Base-by-base conservation (phyloP, 1,139 yeast species). In the Yamadazyma siamensis region DNA sequence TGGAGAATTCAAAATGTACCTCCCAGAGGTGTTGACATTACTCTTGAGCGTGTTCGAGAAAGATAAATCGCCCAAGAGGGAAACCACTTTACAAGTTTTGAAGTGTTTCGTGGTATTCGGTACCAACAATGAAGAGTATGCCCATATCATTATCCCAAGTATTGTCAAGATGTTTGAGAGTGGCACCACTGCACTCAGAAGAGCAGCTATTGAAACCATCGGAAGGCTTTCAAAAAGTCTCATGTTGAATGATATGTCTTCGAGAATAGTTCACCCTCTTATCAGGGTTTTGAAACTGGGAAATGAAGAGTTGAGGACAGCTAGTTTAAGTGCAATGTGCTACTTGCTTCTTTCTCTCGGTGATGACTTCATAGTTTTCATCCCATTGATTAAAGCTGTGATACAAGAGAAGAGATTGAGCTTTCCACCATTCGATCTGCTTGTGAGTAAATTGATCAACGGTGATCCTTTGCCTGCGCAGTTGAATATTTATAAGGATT, bases 31-130 rank as follows among this genome's bases (percentile, higher is more conserved):
- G 2, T 65, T 91, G 32, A 87, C 94, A 0, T 61, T 86, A 29
- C 67, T 91, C 51, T 62, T 91, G 29, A 80, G 81, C 29, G 85
- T 87, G 3, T 66, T 91, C 36, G 95, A 86, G 33, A 79, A 77
- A 34, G 97, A 89, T 43, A 77, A 73, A 39, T 72, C 87, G 0
- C 68, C 73, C 1, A 77, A 77, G 23, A 65, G 77, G 26, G 74
- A 74, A 20, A 77, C 91, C 0, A 78, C 95, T 0, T 61, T 81
- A 25, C 80, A 86, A 42, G 94, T 89, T 0, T 65, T 94, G 46
- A 80, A 81, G 46, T 84, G 95, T 11, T 75, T 94, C 50, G 94
- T 88, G n/a, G 82, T 83, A 0, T 87, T 91, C 56, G 96, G 96
- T 0, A 68, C 83, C 18, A 87, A 84, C 47, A 73, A 89, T 28